Percentiles rank a stretch among this genome's conserved stretches.
phyloP scores from a whole-genome alignment of 305 asterid species.

The Rubia peregrina region DNA sequence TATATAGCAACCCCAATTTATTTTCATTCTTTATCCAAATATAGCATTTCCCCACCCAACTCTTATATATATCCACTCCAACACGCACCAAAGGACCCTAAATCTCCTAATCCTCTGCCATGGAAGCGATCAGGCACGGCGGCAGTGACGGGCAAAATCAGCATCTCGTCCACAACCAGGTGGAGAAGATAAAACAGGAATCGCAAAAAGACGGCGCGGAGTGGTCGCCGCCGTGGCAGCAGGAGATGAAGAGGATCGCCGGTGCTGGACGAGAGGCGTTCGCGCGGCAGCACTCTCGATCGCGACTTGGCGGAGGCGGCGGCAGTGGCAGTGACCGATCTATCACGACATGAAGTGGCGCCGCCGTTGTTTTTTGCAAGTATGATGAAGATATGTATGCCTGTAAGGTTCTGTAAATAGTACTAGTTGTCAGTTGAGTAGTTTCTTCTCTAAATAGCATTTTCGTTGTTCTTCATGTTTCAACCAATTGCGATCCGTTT shows the following conservation, averaged over 20 bases:
- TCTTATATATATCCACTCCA: too few species aligned
- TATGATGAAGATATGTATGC: too few species aligned
- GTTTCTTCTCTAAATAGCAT: too few species aligned
- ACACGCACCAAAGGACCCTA: not conserved
- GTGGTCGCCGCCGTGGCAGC: conserved; percentile 9
- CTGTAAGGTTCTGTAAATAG: too few species aligned
- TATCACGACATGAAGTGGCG: not conserved
- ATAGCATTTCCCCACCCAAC: not conserved
- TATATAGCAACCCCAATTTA: too few species aligned
- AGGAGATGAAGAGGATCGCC: not conserved
- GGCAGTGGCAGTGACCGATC: not conserved
- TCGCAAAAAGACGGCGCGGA: conserved; percentile 12
- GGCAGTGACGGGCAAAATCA: not conserved
- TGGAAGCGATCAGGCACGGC: not conserved
- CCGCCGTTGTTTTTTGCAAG: too few species aligned
- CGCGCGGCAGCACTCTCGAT: conserved; percentile 10
- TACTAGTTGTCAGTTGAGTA: too few species aligned
- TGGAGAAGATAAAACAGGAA: conserved; percentile 20
- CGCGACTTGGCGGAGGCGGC: not conserved
- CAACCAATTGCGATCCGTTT: too few species aligned
- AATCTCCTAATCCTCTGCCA: not conserved
- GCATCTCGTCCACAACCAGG: conserved; percentile 18
- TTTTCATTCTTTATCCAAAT: not conserved
- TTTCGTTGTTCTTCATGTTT: too few species aligned
- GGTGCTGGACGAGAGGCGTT: not conserved